These are phyloP conservation scores for Dioscorea dumetorum DNA, from an alignment of 106 monocot genomes.

Conservation along the genomic window DNA sequence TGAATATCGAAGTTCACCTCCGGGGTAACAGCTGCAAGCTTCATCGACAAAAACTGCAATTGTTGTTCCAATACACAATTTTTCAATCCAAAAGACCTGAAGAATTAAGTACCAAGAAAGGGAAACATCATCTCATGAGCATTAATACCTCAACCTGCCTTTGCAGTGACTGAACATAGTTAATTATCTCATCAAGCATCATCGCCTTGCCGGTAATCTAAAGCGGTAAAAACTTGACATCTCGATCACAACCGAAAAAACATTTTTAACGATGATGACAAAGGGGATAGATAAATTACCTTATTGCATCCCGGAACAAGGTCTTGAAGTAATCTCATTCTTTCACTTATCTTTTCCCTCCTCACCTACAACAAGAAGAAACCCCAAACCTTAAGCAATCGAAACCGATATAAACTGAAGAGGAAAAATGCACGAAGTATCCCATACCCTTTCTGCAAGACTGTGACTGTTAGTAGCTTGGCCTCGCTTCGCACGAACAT, in stretches of 20 bases:
- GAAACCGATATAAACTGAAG: too few species aligned
- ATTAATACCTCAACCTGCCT: slow-evolving; percentile 35
- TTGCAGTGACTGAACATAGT: slow-evolving; percentile 54
- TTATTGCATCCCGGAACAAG: slow-evolving; percentile 96
- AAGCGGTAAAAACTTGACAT: background rate
- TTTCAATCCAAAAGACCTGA: too few species aligned
- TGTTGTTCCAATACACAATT: background rate
- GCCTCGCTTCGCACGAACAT: slow-evolving; percentile 78
- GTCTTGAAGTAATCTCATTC: slow-evolving; percentile 88
- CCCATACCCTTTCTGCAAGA: slow-evolving; percentile 75
- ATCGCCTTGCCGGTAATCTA: slow-evolving; percentile 80
- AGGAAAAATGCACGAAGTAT: background rate
- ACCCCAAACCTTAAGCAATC: too few species aligned
- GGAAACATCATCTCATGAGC: background rate
- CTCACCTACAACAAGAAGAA: slow-evolving; percentile 38
- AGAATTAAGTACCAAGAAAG: too few species aligned
- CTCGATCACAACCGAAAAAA: too few species aligned
- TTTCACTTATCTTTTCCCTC: slow-evolving; percentile 90
- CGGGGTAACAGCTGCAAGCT: slow-evolving; percentile 56
- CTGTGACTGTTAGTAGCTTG: slow-evolving; percentile 93
- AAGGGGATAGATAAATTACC: slow-evolving; percentile 20
- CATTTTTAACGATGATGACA: too few species aligned
- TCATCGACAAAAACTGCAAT: slow-evolving; percentile 70
- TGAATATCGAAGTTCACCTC: slow-evolving; percentile 51
- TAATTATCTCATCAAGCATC: slow-evolving; percentile 82